Base-by-base conservation (phyloP, 306 rosid genomes). In the barrel medic (Medicago truncatula) region DNA sequence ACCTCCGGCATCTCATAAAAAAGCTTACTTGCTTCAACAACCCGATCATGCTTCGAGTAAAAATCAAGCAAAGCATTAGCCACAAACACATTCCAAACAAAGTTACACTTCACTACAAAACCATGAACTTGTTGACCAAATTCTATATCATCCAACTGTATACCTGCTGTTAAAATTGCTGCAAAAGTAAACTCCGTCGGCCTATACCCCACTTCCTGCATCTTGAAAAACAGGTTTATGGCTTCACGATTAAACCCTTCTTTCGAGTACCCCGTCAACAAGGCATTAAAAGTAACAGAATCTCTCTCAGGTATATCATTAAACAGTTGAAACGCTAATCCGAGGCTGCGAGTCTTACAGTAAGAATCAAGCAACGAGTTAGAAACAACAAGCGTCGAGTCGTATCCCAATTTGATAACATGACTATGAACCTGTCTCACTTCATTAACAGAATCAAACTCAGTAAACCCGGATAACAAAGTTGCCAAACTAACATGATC, bases 21-120 rank as follows among this genome's bases (percentile, higher is more conserved):
- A 56, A 89, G 91, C 57, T 68, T 85, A 76, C 83, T 77, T 9
- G 87, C 92, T 60, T 86, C 92, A 39, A 57, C 76, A 66, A 87
- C 66, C 23, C 56, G 70, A 63, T 86, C 89, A 56, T 89, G 92
- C 85, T 93, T 93, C 1, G 94, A 87, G 75, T 93, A 93, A 87
- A 87, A 93, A 76, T 93, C 94, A 8, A 93, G 97, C 84, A 93
- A 89, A 62, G 92, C 92, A 87, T 91, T 91, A 62, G 94, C 96
- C 81, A 91, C 91, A 80, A 93, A 93, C 74, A 93, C 96, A 65
- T 91, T 83, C 89, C 90, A 83, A 14, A 79, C 86, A 61, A 87
- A 89, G 63, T 85, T 85, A 43, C 88, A 79, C 86, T 93, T 93
- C 81, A 89, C 79, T 18, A 81, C 87, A 76, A 81, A 71, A 78